Evolutionary conservation across 2,329 filamentous ascomycete species (phyloP), one percentile per base, ranked within the genome.

Genomic region (Neonectria faginata): DNA sequence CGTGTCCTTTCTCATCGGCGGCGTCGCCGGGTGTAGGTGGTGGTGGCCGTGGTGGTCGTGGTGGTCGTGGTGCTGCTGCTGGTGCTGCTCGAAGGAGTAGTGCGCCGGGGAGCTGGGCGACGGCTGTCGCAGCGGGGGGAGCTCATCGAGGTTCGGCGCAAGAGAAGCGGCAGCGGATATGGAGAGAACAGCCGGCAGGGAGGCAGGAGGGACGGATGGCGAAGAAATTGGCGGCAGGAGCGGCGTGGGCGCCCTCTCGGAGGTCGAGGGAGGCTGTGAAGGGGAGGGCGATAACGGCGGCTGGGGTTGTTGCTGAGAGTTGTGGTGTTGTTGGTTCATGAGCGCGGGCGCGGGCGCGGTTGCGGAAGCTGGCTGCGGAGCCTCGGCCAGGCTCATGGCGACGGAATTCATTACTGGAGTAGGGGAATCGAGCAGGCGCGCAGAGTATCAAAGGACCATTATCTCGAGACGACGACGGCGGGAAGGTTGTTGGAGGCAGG

Each of bases 1-100:
- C 39, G 85, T 86, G 70, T 87, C 83, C 74, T 86, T 85, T 65
- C 77, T 76, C 62, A 78, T 56, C 51, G 77, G 76, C 42, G 78
- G 77, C 44, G 77, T 75, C 41, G 70, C 66, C 36, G 74, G 71
- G 59, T 75, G 72, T 33, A 73, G 71, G 63, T 66, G 75, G 66
- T 64, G 76, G 65, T 72, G 73, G 61, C 54, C 66, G 64, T 62
- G 72, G n/a, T 67, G n/a, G n/a, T n/a, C n/a, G 66, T 64, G 76
- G 64, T 72, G 73, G 61, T 53, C 66, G 64, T 68, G 66, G 44
- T 66, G 68, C 12, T 65, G 70, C 10, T 65, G 70, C 18, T 74
- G 71, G 60, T 73, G 71, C 60, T 73, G 71, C 57, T 74, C 72
- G 56, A 73, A 74, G 18, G 72, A 70, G 33, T 74, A 74, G 59